Evolutionary conservation across 371 early-diverging fungal species (phyloP), one percentile per base, ranked within the genome.

Genomic region (Rhizomucor miehei): DNA sequence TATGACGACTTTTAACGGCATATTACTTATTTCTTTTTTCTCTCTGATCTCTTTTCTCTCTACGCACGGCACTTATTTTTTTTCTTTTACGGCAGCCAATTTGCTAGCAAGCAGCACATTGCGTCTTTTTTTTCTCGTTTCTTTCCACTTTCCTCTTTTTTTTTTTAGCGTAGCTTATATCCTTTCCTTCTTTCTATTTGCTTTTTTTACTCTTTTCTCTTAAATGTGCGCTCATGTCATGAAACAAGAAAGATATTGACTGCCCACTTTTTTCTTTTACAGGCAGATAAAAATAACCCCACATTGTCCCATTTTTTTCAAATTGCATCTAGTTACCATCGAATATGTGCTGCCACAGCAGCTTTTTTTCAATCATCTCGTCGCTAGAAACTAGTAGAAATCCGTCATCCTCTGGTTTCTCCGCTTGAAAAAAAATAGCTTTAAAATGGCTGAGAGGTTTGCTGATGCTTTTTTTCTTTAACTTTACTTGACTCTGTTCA

Each of bases 1-100:
- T 67, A 65, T 41, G 68, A 71, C 57, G 69, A 72, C 45, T 66
- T 65, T 52, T 67, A 57, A 61, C 34, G 21, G 21, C 49, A 40
- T 38, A 43, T 6, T n/a, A n/a, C n/a, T n/a, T n/a, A n/a, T n/a
- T 29, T 8, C 3, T 29, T 29, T 29, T 29, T 3, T 29, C 29
- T 29, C 29, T 29, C 3, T 29, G 29, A 29, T 29, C 40, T 12
- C 21, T 43, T 20, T 17, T 34, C 14, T 23, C 37, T 37, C 34
- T 13, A 21, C 10, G 6, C 29, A 39, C 25, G 36, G 44, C 20
- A 54, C 45, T 20, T 8, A 13, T 9, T 12, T 9, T 45, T 54
- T 54, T 36, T 35, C 16, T 29, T 45, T 16, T 54, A 24, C 43
- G 29, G 29, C 40, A 41, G 41, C 4, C 21, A 13, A 11, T 44